phyloP scores from a whole-genome alignment of 2,329 filamentous ascomycete species.

The Curvularia hawaiiensis region DNA sequence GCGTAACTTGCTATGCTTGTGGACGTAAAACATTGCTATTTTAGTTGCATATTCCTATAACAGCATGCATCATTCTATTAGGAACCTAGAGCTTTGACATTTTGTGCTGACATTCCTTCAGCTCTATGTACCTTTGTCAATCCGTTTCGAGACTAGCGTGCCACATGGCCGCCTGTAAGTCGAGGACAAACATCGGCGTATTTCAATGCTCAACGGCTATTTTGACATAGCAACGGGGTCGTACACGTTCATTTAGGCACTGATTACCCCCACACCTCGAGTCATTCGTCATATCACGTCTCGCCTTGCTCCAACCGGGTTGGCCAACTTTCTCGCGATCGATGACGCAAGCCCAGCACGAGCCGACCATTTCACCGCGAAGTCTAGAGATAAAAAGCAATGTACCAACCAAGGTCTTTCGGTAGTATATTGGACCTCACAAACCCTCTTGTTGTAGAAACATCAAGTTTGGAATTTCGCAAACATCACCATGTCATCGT shows the following conservation, averaged over 20 bases:
- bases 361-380: slow-evolving; percentile 25
- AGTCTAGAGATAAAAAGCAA: slow-evolving; percentile 16
- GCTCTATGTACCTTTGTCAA: neutral
- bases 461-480: neutral
- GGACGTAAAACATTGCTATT: neutral
- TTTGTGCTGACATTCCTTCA: neutral
- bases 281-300: slow-evolving; percentile 14
- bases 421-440: neutral
- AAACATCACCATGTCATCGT: slow-evolving; percentile 3
- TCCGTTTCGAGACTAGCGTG: neutral
- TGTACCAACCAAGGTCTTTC: slow-evolving; percentile 15
- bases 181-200: neutral
- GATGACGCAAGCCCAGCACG: slow-evolving; percentile 41
- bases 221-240: neutral
- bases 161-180: neutral
- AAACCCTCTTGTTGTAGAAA: neutral
- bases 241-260: neutral
- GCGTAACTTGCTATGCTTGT: neutral
- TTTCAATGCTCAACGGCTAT: slow-evolving; percentile 2
- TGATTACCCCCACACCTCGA: neutral
- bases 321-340: slow-evolving; percentile 37
- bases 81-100: neutral
- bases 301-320: slow-evolving; percentile 16
- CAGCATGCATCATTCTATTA: neutral
- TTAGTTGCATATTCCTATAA: neutral